Percentiles rank a stretch among this genome's conserved stretches.
Evolutionary conservation across 768 basidiomycete species (phyloP).

Genomic region (Sporobolomyces pararoseus): DNA sequence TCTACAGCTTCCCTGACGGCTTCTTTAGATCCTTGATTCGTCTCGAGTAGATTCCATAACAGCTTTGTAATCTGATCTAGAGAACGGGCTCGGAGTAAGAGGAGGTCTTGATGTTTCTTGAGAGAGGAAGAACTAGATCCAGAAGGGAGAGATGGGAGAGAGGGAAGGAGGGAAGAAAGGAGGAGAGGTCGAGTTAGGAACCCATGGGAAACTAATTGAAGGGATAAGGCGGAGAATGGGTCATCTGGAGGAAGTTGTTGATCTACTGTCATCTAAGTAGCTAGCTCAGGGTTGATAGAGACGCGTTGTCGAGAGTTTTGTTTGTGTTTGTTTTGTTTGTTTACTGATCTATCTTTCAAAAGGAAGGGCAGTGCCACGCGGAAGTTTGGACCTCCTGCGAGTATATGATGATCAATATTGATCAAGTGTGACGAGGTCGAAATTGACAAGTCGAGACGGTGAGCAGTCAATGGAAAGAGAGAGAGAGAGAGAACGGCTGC

Average conservation of each 20-base stretch:
- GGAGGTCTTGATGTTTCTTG: background rate
- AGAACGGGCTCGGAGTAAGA: background rate
- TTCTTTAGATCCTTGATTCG: background rate
- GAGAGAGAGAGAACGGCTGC: too few relatives aligned
- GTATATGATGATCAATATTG: too few relatives aligned
- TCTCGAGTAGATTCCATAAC: slow-evolving; percentile 15
- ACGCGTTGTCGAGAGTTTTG: too few relatives aligned
- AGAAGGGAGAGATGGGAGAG: background rate
- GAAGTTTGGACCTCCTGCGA: too few relatives aligned
- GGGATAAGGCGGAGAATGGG: background rate
- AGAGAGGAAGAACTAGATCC: background rate
- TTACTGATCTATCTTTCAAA: too few relatives aligned
- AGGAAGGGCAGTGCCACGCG: too few relatives aligned
- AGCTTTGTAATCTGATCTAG: background rate
- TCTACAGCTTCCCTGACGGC: background rate
- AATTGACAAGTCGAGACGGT: too few relatives aligned
- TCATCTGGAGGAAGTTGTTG: background rate
- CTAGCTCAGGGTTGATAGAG: too few relatives aligned
- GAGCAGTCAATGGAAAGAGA: too few relatives aligned
- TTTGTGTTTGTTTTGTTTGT: too few relatives aligned
- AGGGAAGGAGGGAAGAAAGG: background rate
- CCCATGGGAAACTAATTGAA: slow-evolving; percentile 2
- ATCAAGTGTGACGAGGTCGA: too few relatives aligned
- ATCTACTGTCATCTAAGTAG: too few relatives aligned
- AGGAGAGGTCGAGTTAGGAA: slow-evolving; percentile 6